These are phyloP conservation scores for Citrus australasica DNA, from an alignment of 345 rosid species.

Conservation along the genomic window DNA sequence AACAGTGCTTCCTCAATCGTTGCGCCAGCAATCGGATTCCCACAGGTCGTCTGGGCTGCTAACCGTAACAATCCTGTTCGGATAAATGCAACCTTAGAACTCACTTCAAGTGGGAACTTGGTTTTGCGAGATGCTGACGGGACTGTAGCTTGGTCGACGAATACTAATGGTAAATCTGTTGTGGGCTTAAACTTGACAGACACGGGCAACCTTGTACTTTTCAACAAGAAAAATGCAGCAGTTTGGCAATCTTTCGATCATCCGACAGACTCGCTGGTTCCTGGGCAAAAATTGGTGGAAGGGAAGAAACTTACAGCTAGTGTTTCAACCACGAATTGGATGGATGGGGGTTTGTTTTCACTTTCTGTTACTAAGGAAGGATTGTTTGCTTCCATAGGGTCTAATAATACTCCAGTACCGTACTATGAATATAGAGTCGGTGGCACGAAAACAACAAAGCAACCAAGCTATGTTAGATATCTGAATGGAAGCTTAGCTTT, in stretches of 20 bases:
- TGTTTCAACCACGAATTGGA: not conserved
- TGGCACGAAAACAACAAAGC: not conserved
- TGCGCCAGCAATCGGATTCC: conserved; percentile 7
- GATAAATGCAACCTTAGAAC: conserved; percentile 13
- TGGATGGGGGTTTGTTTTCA: conserved; percentile 12
- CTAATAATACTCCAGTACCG: conserved; percentile 5
- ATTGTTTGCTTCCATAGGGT: conserved; percentile 15
- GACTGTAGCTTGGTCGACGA: conserved; percentile 14
- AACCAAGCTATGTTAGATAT: conserved; percentile 13
- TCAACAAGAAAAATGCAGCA: conserved; percentile 3
- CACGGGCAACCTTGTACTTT: conserved; percentile 22
- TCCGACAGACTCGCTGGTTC: conserved; percentile 18
- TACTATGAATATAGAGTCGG: conserved; percentile 3
- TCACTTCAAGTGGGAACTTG: conserved; percentile 17
- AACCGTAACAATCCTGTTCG: conserved; percentile 19
- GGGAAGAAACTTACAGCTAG: conserved; percentile 5
- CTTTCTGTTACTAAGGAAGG: conserved; percentile 14
- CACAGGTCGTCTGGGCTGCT: conserved; percentile 19
- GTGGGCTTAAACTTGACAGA: conserved; percentile 16
- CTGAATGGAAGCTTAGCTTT: conserved; percentile 10
- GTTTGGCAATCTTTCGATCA: conserved; percentile 26
- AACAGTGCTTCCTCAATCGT: conserved; percentile 3
- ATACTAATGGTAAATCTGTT: conserved; percentile 15
- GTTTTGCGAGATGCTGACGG: conserved; percentile 18
- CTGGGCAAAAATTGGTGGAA: conserved; percentile 7